Percentiles rank a stretch among this genome's conserved stretches.
Evolutionary conservation across 345 rosid species (phyloP).

Genomic region (Camelina sativa): DNA sequence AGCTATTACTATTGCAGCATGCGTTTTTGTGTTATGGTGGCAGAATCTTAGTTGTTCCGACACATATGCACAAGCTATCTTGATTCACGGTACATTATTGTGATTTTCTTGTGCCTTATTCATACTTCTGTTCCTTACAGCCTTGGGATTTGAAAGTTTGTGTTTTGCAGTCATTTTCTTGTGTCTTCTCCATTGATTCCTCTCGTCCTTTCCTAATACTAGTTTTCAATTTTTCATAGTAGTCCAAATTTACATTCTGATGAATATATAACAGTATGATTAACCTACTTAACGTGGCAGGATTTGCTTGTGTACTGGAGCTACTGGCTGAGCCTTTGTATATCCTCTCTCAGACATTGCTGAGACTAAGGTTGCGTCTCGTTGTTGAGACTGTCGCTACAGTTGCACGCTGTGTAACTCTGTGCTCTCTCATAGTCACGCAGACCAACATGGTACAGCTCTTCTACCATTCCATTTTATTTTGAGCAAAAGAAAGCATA

Average conservation of each 20-base stretch:
- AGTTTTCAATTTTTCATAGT: neutral
- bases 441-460: constrained; percentile 63
- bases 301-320: constrained; percentile 84
- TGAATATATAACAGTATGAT: neutral
- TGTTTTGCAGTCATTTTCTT: neutral
- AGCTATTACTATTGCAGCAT: constrained; percentile 58
- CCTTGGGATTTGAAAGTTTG: constrained; percentile 3
- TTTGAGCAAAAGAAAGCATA: neutral
- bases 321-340: constrained; percentile 88
- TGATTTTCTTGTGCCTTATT: neutral
- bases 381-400: constrained; percentile 87
- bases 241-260: constrained; percentile 7
- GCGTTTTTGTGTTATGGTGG: constrained; percentile 78
- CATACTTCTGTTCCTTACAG: constrained; percentile 16
- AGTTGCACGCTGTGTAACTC: constrained; percentile 67
- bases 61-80: constrained; percentile 75
- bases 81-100: constrained; percentile 70
- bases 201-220: neutral
- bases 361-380: constrained; percentile 71
- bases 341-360: constrained; percentile 85
- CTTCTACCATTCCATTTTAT: constrained; percentile 8
- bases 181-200: neutral
- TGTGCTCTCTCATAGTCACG: constrained; percentile 72
- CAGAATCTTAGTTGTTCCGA: constrained; percentile 66
- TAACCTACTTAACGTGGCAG: constrained; percentile 50